Percentiles rank a stretch among this genome's conserved stretches.
These are phyloP conservation scores for Viola odorata DNA, from an alignment of 345 rosid genomes.

Conservation along the genomic window DNA sequence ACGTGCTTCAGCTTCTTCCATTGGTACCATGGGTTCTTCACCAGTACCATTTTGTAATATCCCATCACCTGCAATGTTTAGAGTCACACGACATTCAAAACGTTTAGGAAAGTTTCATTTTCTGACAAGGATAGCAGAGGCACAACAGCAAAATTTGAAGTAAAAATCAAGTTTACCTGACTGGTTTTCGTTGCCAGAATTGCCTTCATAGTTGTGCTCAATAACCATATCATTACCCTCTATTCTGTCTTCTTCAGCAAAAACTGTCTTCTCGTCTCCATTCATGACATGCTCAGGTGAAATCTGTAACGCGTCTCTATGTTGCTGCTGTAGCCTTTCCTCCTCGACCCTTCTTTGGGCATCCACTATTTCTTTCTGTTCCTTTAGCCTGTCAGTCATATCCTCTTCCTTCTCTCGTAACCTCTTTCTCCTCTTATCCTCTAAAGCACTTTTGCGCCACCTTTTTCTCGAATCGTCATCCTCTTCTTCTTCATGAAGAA, in stretches of 20 bases:
- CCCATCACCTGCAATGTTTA: constrained; percentile 35
- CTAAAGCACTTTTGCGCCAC: constrained; percentile 67
- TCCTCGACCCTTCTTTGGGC: constrained; percentile 76
- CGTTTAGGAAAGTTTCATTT: not conserved
- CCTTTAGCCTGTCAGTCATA: constrained; percentile 58
- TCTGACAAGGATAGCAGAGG: not conserved
- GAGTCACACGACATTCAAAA: constrained; percentile 6
- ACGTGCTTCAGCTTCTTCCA: constrained; percentile 44
- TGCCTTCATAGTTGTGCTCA: constrained; percentile 28
- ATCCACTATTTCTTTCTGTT: constrained; percentile 80
- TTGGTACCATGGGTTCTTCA: constrained; percentile 36
- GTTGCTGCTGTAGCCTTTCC: constrained; percentile 61
- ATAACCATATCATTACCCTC: constrained; percentile 36
- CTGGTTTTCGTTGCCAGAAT: constrained; percentile 28
- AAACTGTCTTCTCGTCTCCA: constrained; percentile 34
- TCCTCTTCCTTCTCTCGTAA: constrained; percentile 84
- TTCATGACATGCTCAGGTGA: constrained; percentile 37
- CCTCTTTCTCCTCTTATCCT: constrained; percentile 75
- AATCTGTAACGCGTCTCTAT: constrained; percentile 50
- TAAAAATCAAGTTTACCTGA: constrained; percentile 16
- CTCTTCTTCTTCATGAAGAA: constrained; percentile 68
- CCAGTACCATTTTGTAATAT: constrained; percentile 48
- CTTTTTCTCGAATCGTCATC: constrained; percentile 78
- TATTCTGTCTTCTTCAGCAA: constrained; percentile 26
- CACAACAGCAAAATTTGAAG: not conserved